Evolutionary conservation across 495 filamentous ascomycete genomes (phyloP).

Genomic region (Aspergillus avenaceus): DNA sequence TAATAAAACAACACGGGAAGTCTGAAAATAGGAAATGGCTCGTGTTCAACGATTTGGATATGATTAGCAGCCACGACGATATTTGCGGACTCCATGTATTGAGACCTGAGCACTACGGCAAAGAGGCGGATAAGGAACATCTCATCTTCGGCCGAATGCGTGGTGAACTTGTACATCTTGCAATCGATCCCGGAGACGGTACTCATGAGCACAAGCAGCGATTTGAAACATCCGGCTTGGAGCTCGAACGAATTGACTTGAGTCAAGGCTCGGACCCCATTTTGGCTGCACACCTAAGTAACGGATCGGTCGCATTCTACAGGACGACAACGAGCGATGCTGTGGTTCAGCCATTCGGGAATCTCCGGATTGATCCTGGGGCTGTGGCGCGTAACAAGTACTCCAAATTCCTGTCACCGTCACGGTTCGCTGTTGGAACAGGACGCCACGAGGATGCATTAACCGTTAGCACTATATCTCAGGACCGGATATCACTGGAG

Average conservation of each 20-base stretch:
- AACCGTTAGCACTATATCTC: slow-evolving; percentile 44
- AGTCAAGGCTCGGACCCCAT: slow-evolving; percentile 27
- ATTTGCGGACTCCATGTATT: slow-evolving; percentile 56
- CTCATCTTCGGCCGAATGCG: slow-evolving; percentile 38
- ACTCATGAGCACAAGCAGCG: slow-evolving; percentile 27
- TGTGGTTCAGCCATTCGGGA: slow-evolving; percentile 35
- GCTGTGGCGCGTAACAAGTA: slow-evolving; percentile 35
- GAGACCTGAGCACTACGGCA: slow-evolving; percentile 29
- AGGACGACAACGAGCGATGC: slow-evolving; percentile 24
- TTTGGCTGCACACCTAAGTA: slow-evolving; percentile 44
- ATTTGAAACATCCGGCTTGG: slow-evolving; percentile 27
- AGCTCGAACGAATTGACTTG: slow-evolving; percentile 31
- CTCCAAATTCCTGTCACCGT: slow-evolving; percentile 48
- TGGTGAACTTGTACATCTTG: slow-evolving; percentile 36
- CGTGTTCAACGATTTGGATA: slow-evolving; percentile 47
- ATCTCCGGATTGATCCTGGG: slow-evolving; percentile 25
- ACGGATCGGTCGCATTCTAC: slow-evolving; percentile 45
- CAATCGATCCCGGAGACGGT: slow-evolving; percentile 23
- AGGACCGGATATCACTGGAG: slow-evolving; percentile 30
- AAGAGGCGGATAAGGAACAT: slow-evolving; percentile 26
- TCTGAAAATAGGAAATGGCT: slow-evolving; percentile 36
- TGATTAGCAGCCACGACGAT: slow-evolving; percentile 58
- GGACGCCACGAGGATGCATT: slow-evolving; percentile 43
- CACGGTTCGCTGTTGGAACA: slow-evolving; percentile 47
- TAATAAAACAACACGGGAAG: slow-evolving; percentile 30